Evolutionary conservation across 2,329 filamentous ascomycete species (phyloP).

Genomic region (Colletotrichum lindemuthianum): DNA sequence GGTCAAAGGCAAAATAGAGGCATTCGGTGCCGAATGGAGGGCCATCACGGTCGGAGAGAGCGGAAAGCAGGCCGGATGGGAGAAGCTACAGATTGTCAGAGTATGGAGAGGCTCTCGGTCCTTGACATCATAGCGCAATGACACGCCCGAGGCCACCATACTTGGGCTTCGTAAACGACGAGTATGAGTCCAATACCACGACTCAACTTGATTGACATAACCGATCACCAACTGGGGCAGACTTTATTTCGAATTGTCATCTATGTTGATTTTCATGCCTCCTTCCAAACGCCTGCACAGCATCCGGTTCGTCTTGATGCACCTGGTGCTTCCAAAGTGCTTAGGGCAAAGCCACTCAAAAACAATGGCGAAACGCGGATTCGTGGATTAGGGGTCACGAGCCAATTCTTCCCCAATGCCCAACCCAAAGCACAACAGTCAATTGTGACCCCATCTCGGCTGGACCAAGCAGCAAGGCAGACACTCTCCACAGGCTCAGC

Average conservation of each 20-base stretch:
- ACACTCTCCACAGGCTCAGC: too few relatives aligned
- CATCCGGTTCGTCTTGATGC: conserved; percentile 33
- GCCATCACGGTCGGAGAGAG: conserved; percentile 83
- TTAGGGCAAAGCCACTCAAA: conserved; percentile 14
- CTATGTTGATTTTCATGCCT: conserved; percentile 31
- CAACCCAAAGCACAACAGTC: neutral
- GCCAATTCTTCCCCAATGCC: neutral
- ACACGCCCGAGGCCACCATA: too few relatives aligned
- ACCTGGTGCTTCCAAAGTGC: conserved; percentile 13
- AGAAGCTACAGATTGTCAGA: conserved; percentile 88
- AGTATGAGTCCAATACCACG: too few relatives aligned
- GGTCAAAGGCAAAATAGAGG: conserved; percentile 66
- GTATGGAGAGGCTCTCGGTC: conserved; percentile 72
- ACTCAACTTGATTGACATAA: neutral
- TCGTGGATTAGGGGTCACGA: neutral
- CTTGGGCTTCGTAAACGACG: too few relatives aligned
- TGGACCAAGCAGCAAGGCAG: too few relatives aligned
- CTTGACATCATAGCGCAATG: neutral
- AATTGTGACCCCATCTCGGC: too few relatives aligned
- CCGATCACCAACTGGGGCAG: neutral
- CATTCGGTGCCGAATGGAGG: conserved; percentile 69
- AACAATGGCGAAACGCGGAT: conserved; percentile 14
- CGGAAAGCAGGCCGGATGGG: conserved; percentile 91
- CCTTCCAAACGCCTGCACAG: conserved; percentile 30
- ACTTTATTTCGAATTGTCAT: conserved; percentile 10